phyloP scores from a whole-genome alignment of 176 grass and related monocot genomes.

The Avena atlantica region DNA sequence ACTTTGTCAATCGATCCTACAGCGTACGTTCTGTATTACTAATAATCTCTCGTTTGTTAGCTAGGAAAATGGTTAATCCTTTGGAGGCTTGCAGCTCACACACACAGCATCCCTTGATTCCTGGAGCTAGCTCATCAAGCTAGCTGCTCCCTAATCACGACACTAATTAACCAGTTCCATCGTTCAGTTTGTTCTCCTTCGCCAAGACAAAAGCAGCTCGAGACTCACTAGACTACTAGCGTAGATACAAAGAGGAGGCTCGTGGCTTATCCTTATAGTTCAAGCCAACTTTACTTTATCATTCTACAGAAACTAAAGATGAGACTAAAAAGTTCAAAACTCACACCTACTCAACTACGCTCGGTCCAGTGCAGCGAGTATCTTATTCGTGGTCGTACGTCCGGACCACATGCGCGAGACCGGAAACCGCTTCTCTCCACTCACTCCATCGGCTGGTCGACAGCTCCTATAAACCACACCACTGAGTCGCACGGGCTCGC shows the following conservation, averaged over 20 bases:
- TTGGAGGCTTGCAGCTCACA: not conserved
- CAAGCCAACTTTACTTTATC: not conserved
- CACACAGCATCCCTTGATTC: slow-evolving; percentile 31
- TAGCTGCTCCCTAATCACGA: slow-evolving; percentile 31
- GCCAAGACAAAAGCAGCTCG: not conserved
- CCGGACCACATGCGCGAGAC: slow-evolving; percentile 42
- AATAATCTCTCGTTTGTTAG: too few relatives aligned
- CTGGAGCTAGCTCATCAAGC: slow-evolving; percentile 14
- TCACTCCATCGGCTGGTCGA: not conserved
- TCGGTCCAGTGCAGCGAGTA: not conserved
- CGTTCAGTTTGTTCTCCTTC: not conserved
- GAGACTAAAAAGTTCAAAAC: not conserved
- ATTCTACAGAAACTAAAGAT: not conserved
- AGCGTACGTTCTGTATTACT: too few relatives aligned
- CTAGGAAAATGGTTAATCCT: not conserved
- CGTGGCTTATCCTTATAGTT: not conserved
- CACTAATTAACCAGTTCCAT: not conserved
- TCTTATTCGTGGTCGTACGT: not conserved
- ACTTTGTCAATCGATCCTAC: too few relatives aligned
- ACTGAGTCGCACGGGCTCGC: not conserved
- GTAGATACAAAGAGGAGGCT: slow-evolving; percentile 19
- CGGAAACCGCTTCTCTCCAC: slow-evolving; percentile 27
- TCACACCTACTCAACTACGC: slow-evolving; percentile 16
- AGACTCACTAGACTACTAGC: not conserved
- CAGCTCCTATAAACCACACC: not conserved